Percentiles rank a stretch among this genome's conserved stretches.
Evolutionary conservation across 805 yeast genomes (phyloP).

Genomic region (Candida caryicola): DNA sequence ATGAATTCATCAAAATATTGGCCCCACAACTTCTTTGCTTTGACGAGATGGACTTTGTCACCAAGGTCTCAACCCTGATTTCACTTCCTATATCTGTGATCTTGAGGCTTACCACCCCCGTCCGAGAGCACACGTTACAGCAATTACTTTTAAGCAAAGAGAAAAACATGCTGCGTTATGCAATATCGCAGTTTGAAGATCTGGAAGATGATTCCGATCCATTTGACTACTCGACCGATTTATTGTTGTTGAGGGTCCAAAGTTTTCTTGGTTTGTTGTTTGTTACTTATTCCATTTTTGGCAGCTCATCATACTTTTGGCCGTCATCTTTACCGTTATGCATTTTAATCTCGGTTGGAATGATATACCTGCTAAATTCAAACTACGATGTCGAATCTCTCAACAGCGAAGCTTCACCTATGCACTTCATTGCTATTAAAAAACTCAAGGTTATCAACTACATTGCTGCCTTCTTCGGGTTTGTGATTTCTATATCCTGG

Average conservation of each 20-base stretch:
- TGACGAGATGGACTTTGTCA: slow-evolving; percentile 5
- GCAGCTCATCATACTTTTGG: slow-evolving; percentile 10
- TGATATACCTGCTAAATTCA: slow-evolving; percentile 6
- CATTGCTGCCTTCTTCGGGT: slow-evolving; percentile 51
- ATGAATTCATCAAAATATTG: slow-evolving; percentile 9
- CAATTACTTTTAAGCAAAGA: slow-evolving; percentile 4
- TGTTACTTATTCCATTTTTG: slow-evolving; percentile 17
- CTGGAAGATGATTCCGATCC: slow-evolving; percentile 2
- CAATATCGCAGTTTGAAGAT: background rate
- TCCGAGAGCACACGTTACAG: slow-evolving; percentile 19
- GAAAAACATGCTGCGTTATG: background rate
- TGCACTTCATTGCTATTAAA: background rate
- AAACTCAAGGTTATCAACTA: slow-evolving; percentile 17
- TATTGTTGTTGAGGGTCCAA: slow-evolving; percentile 25
- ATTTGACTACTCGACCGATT: slow-evolving; percentile 19
- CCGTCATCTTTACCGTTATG: slow-evolving; percentile 11
- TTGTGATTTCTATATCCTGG: slow-evolving; percentile 62
- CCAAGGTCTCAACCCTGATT: slow-evolving; percentile 13
- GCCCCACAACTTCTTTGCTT: slow-evolving; percentile 18
- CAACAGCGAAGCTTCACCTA: background rate
- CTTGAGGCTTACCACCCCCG: slow-evolving; percentile 32
- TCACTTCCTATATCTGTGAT: slow-evolving; percentile 24
- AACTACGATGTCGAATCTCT: slow-evolving; percentile 4
- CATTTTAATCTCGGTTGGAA: slow-evolving; percentile 5
- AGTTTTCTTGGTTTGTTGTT: slow-evolving; percentile 26